Base-by-base conservation (phyloP, 2,329 filamentous ascomycete genomes). In the Orbilia brochopaga region DNA sequence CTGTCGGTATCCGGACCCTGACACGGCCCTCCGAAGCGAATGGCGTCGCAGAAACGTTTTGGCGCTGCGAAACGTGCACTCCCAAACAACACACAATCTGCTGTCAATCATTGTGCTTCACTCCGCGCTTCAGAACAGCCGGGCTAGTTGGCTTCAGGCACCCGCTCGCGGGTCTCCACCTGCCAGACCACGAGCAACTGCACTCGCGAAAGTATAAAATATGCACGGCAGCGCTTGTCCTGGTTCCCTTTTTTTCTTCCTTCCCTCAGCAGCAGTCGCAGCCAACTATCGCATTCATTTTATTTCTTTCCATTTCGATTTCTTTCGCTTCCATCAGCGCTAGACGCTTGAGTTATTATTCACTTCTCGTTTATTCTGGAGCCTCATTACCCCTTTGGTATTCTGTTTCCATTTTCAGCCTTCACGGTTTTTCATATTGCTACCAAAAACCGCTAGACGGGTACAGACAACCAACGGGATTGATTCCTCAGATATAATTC, bases 391-490 rank as follows among this genome's bases (percentile, higher is more conserved):
- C 48, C 48, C 15, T 13, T 32, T 62, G 40, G 5, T 32, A 48
- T 24, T 50, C 46, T 27, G 10, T 46, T 56, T 64, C 40, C 40
- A 27, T 60, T 59, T 70, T 55, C 60, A 64, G 60, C 63, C 50
- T 55, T 44, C 51, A n/a, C n/a, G n/a, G n/a, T n/a, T n/a, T n/a
- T n/a, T n/a, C n/a, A n/a, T n/a, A n/a, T n/a, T n/a, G n/a, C n/a
- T n/a, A n/a, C n/a, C n/a, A 27, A 58, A 64, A 64, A 70, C 66
- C 66, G 66, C 66, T 60, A 70, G 66, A 70, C 66, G 66, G 66
- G 65, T 63, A 70, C 56, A n/a, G 46, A 70, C 63, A 19, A 70
- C 24, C 35, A 40, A 64, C 59, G 63, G 66, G 66, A 70, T 70
- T 64, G 59, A 70, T 70, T 70, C 66, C 59, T 62, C 58, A 54